Evolutionary conservation across 352 stramenopile species (phyloP).

Genomic region (Phytophthora tentaculata): DNA sequence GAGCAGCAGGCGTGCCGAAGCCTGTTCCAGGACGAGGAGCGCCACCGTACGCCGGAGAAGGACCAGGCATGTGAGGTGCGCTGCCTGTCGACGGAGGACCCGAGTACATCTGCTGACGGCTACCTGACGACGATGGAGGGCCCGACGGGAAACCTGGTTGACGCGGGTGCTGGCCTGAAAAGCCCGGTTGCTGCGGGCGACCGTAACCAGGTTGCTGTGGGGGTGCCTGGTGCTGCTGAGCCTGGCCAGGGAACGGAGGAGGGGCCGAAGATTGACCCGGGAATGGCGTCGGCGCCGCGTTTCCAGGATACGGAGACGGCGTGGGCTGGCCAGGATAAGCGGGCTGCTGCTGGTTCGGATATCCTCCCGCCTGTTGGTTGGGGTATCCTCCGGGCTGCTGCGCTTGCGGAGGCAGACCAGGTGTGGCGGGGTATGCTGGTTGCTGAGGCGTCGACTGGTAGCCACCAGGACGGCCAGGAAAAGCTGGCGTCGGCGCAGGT

Average conservation of each 20-base stretch:
- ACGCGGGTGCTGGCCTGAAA: slow-evolving; percentile 33
- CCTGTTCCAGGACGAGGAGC: slow-evolving; percentile 41
- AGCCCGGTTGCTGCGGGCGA: slow-evolving; percentile 47
- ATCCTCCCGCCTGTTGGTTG: slow-evolving; percentile 1
- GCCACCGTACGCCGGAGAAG: slow-evolving; percentile 39
- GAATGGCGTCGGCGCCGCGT: slow-evolving; percentile 38
- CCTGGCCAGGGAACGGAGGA: slow-evolving; percentile 48
- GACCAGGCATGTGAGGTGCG: slow-evolving; percentile 30
- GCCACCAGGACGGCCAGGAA: slow-evolving; percentile 41
- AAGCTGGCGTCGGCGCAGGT: slow-evolving; percentile 47
- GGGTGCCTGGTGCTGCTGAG: slow-evolving; percentile 22
- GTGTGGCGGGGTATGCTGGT: slow-evolving; percentile 11
- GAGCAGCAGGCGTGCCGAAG: slow-evolving; percentile 40
- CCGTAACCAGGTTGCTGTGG: slow-evolving; percentile 44
- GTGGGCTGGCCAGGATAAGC: slow-evolving; percentile 43
- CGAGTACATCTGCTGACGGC: slow-evolving; percentile 44
- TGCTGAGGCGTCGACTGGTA: slow-evolving; percentile 42
- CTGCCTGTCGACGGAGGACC: slow-evolving; percentile 43
- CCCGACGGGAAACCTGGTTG: slow-evolving; percentile 54
- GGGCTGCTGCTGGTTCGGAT: slow-evolving; percentile 29
- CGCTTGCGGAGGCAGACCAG: not conserved
- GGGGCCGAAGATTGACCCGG: slow-evolving; percentile 35
- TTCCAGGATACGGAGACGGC: slow-evolving; percentile 35
- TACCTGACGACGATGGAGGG: slow-evolving; percentile 55
- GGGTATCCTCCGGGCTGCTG: slow-evolving; percentile 3